Evolutionary conservation across 2,329 filamentous ascomycete species (phyloP), one percentile per base, ranked within the genome.

Genomic region (Aspergillus novofumigatus): DNA sequence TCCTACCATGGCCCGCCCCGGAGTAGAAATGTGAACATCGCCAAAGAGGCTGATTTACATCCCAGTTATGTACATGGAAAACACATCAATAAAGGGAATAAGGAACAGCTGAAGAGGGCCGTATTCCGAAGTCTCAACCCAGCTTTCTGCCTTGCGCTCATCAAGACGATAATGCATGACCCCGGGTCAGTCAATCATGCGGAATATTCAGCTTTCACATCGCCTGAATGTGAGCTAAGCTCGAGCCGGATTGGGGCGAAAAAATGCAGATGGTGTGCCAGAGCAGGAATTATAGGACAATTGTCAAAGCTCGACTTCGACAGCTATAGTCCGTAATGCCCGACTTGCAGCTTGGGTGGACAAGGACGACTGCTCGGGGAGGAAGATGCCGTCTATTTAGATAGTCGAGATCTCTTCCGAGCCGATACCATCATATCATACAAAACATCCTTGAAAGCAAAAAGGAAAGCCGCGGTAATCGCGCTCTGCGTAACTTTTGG

Each of bases 401-500:
- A 62, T 35, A 72, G 59, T 8, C 65, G 65, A 42, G 66, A 57
- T 54, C 64, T 68, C 60, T 69, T 70, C 49, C 72, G 69, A 45
- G 72, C 61, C 11, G 69, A 61, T 20, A 74, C 69, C 68, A 75
- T 77, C 54, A 65, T 66, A 45, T 91, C 90, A 72, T 97, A 99
- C 5, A 99, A 83, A 6, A 91, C 90, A 72, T 99, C 94, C 81
- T 99, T 99, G 80, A 99, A 97, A 1, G 92, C 94, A 72, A 99
- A 99, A 57, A 99, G 80, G 77, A 97, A 92, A 2, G 94, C 94
- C 5, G 94, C 94, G 4, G 94, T 99, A 60, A 99, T 83, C 49
- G 97, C 94, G 71, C 92, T 97, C 78, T 99, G 94, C 21, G 92
- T 92, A 65, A 99, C 88, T 83, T 99, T 99, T 65, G 94, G 92